Base-by-base conservation (phyloP, 768 basidiomycete species). In the Clitopilus passeckerianus region DNA sequence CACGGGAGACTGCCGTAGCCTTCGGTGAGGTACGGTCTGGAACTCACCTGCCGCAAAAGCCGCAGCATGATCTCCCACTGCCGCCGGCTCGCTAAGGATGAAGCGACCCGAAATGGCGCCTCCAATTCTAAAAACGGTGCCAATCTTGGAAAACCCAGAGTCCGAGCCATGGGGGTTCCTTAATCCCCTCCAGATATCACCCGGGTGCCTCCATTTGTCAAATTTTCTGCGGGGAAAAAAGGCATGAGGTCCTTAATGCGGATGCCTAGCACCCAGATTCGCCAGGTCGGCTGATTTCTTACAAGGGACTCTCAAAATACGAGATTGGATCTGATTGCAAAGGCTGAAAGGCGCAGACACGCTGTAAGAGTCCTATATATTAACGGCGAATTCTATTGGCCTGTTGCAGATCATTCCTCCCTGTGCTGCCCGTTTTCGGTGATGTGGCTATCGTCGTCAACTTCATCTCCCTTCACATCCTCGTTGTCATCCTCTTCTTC, bases 401-500 rank as follows among this genome's bases (percentile, higher is more conserved):
- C 15, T 27, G 41, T n/a, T 20, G 20, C n/a, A 22, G 33, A 24
- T 50, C 34, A 23, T 14, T 53, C 54, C 22, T 57, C 59, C 57
- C 53, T 46, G 60, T 56, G 18, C 54, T 58, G 16, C 27, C 46
- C 7, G 41, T 44, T 9, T 5, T 41, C 44, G 35, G 22, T 24
- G 10, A 6, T 34, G 54, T 10, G 37, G 57, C 59, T 16, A n/a
- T 27, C 46, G 15, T 57, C 52, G 37, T 57, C 63, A 5, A 34
- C 57, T 24, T 54, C 60, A 41, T 53, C 33, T 53, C 55, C 61
- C 15, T 59, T 59, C 14, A 61, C 58, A 2, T 52, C 67, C n/a
- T 61, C 65, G 34, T 59, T 69, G 10, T 57, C 61, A 41, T 63
- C 65, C 35, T 30, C 20, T 37, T 16, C 61, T 18, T 56, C 41